Base-by-base conservation (phyloP, 2,329 filamentous ascomycete species). In the Colletotrichum sp. region DNA sequence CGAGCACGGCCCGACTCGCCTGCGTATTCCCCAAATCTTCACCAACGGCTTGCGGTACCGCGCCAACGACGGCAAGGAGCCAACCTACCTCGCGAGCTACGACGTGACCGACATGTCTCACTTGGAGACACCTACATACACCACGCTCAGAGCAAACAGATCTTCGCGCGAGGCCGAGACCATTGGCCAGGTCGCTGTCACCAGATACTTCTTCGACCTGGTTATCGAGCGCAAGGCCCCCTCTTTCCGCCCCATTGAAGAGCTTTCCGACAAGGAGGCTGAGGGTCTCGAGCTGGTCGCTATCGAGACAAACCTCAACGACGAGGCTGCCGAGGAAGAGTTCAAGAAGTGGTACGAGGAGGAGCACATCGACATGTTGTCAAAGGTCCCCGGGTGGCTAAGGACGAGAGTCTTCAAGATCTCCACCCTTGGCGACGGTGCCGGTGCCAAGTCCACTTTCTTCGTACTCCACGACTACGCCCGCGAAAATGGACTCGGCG, bases 1-100 rank as follows among this genome's bases (percentile, higher is more conserved):
- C 84, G 95, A 98, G 87, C 95, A 98, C 86, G 95, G 95, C 70
- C 95, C 95, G 21, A 91, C 93, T 18, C 93, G 95, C 64, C 90
- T 98, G 8, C 93, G 95, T 65, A 87, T 98, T 16, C 92, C 94
- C 6, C 92, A 94, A 80, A 92, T 96, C 82, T 92, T 92, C 82
- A 83, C 86, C 79, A 97, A 95, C 83, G 95, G 95, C 75, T 93
- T 97, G 80, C 93, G 95, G 59, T 98, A 96, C 85, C 90, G 89
- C 30, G 93, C 94, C 10, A 90, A 87, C 18, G 94, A 96, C 82
- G 85, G 87, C 66, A 78, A 85, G 78, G 82, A 88, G 78, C 95
- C 95, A 2, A 90, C 92, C 78, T 98, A 92, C 88, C 91, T 96
- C 82, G 95, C 95, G 36, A 86, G 93, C 72, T 98, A 98, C 88